phyloP scores from a whole-genome alignment of 2,329 filamentous ascomycete species.

The Trichoderma guizhouense region DNA sequence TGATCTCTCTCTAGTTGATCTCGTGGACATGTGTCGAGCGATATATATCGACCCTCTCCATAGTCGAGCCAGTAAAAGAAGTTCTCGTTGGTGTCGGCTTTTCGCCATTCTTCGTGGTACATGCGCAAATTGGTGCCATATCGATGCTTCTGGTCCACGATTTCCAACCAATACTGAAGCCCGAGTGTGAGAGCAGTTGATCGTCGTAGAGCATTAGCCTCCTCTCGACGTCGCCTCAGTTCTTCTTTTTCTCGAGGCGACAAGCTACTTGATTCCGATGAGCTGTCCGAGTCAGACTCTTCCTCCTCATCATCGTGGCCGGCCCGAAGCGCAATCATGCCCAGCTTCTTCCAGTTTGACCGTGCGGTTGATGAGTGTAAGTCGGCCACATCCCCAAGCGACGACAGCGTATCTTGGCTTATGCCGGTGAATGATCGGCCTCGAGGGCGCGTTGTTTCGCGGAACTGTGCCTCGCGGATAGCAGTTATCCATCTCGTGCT shows the following conservation, averaged over 20 bases:
- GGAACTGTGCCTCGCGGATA: slow-evolving; percentile 54
- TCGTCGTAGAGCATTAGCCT: slow-evolving; percentile 55
- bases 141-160: slow-evolving; percentile 82
- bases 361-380: slow-evolving; percentile 44
- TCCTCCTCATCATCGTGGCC: slow-evolving; percentile 60
- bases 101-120: slow-evolving; percentile 85
- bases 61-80: slow-evolving; percentile 94
- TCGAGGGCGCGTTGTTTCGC: slow-evolving; percentile 46
- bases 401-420: slow-evolving; percentile 11
- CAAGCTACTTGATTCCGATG: slow-evolving; percentile 28
- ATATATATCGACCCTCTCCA: slow-evolving; percentile 68
- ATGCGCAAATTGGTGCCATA: slow-evolving; percentile 78
- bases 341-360: slow-evolving; percentile 72
- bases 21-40: slow-evolving; percentile 69
- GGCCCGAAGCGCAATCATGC: slow-evolving; percentile 67
- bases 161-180: slow-evolving; percentile 78
- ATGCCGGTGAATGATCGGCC: slow-evolving; percentile 27
- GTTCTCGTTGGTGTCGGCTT: slow-evolving; percentile 71
- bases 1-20: slow-evolving; percentile 72
- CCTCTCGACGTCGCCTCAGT: slow-evolving; percentile 40
- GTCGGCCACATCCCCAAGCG: slow-evolving; percentile 21
- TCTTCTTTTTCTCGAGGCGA: slow-evolving; percentile 40
- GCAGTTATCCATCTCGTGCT: slow-evolving; percentile 69
- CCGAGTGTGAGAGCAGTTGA: slow-evolving; percentile 77
- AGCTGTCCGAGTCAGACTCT: slow-evolving; percentile 40